Conservation (phyloP, 305 asterid species). For the Solanum hybrid region DNA sequence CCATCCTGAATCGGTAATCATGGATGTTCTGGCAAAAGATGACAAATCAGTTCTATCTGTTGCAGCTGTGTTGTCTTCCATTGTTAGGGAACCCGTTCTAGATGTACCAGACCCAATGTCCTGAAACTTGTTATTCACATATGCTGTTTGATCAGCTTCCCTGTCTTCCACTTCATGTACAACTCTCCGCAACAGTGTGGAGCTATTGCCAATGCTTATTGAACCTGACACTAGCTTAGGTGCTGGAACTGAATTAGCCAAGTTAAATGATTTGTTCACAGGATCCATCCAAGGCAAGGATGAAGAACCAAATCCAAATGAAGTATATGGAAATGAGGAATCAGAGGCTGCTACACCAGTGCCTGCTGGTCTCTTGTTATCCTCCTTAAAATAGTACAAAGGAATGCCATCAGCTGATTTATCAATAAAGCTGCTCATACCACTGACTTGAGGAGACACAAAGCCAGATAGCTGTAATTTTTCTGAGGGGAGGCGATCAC, state of each 20-base stretch:
- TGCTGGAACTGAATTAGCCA: constrained; percentile 69
- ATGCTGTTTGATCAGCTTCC: constrained; percentile 64
- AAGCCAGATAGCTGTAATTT: constrained; percentile 90
- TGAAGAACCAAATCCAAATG: constrained; percentile 77
- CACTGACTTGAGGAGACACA: constrained; percentile 88
- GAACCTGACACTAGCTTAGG: constrained; percentile 81
- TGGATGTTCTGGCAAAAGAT: constrained; percentile 56
- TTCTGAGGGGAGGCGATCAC: constrained; percentile 65
- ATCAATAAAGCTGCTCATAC: constrained; percentile 81
- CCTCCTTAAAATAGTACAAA: constrained; percentile 80
- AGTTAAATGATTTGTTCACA: constrained; percentile 68
- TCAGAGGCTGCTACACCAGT: constrained; percentile 49
- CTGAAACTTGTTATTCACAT: constrained; percentile 46
- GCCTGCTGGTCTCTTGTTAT: constrained; percentile 43
- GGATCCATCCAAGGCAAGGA: constrained; percentile 95
- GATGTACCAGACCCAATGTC: constrained; percentile 54
- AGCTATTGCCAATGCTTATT: constrained; percentile 62
- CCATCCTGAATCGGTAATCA: constrained; percentile 97
- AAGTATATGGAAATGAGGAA: constrained; percentile 45
- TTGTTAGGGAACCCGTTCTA: constrained; percentile 48
- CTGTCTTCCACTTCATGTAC: constrained; percentile 93
- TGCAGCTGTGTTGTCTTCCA: constrained; percentile 41
- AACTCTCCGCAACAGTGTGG: constrained; percentile 76
- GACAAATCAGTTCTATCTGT: constrained; percentile 56
- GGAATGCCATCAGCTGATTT: constrained; percentile 92